Base-by-base conservation (phyloP, 2,329 filamentous ascomycete genomes). In the Talaromyces sp. region DNA sequence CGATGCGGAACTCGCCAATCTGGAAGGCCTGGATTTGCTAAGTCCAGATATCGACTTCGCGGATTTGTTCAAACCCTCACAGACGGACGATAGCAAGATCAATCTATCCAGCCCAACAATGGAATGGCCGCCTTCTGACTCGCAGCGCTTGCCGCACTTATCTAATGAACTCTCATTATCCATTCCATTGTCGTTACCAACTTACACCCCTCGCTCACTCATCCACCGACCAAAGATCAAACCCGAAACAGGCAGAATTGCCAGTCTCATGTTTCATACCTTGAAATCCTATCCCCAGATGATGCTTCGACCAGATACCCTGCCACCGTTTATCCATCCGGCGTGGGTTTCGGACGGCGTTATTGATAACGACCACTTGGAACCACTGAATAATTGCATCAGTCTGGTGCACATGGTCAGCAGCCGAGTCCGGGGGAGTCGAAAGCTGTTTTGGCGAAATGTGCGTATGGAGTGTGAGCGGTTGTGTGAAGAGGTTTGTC, bases 371-470 rank as follows among this genome's bases (percentile, higher is more conserved):
- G 63, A 68, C 8, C 47, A 74, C 4, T 72, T 77, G 69, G 78
- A 81, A 66, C 71, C 78, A 43, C 67, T 82, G 8, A 71, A 65
- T 6, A 81, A 79, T 59, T 82, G 80, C 65, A 74, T 80, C n/a
- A 78, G 72, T 64, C 67, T 82, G 43, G 66, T 80, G 31, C 73
- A 76, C 60, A 81, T 82, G 78, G 72, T 80, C 24, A 73, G 72
- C 9, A 71, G 70, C 45, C 69, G 70, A 3, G 62, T 72, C 1
- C 71, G 70, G 52, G 76, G 75, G 0, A 78, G 73, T 68, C 74
- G 75, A 61, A 81, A 76, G 62, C 64, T 82, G 24, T 80, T 82
- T 62, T 82, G 81, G 80, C 78, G 73, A 60, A 82, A 81, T 68
- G 78, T 82, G 24, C 67, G 70, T 27, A 52, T 73, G 27, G 81